A percentile compares a stretch with the other conserved stretches of the same genome.
Conservation (phyloP, 257 asterid genomes). For the Nicotiana otophora region DNA sequence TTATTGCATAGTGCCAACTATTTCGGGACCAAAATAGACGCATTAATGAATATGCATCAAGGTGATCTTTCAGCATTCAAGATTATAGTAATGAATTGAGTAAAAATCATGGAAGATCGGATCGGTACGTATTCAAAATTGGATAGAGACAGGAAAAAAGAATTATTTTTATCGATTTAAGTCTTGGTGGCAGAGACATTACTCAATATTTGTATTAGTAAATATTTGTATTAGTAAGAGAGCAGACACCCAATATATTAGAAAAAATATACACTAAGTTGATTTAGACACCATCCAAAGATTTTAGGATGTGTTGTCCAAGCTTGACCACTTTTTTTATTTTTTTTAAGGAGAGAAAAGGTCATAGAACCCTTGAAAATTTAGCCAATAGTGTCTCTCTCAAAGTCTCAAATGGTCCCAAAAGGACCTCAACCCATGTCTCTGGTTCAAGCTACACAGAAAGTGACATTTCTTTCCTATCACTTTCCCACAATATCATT, state of each 20-base stretch:
- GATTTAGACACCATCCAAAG: background rate
- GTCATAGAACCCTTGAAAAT: constrained; percentile 20
- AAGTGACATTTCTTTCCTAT: constrained; percentile 23
- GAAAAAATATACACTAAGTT: background rate
- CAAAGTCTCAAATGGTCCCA: constrained; percentile 50
- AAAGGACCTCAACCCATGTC: constrained; percentile 39
- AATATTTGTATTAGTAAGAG: background rate
- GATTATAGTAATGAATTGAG: background rate
- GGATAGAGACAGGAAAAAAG: fast-evolving
- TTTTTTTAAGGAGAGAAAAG: constrained; percentile 8
- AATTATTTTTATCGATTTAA: background rate
- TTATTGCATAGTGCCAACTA: constrained; percentile 2
- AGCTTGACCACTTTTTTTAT: background rate
- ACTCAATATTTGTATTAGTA: background rate
- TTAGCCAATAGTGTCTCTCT: constrained; percentile 17
- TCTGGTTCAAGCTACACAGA: constrained; percentile 64
- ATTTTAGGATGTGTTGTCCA: constrained; percentile 26
- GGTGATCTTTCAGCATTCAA: background rate
- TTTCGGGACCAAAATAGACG: background rate
- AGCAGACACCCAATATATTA: background rate
- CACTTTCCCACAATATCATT: background rate
- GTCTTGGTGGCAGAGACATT: background rate
- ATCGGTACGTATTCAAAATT: background rate
- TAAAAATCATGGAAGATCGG: background rate
- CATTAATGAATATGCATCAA: background rate